Percentiles rank a stretch among this genome's conserved stretches.
Evolutionary conservation across 768 basidiomycete genomes (phyloP).

Genomic region (Ephemerocybe angulata): DNA sequence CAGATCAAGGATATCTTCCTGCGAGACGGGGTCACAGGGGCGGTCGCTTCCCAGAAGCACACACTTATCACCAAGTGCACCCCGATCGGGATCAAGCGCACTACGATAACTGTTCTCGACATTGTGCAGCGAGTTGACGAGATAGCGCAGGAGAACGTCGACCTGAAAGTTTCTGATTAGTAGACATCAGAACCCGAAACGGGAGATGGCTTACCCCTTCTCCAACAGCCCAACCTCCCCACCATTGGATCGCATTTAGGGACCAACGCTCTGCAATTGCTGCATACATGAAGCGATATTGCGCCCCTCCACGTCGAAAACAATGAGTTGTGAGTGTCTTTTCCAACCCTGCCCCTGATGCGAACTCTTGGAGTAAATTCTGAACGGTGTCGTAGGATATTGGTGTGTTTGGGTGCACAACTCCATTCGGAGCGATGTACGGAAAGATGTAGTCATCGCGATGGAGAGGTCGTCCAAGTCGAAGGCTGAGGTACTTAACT

Average conservation of each 20-base stretch:
- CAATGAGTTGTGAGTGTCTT: slow-evolving; percentile 31
- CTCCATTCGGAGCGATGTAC: slow-evolving; percentile 23
- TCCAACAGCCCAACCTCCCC: slow-evolving; percentile 39
- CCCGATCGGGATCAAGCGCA: too few species aligned
- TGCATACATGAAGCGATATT: slow-evolving; percentile 38
- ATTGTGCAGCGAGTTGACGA: too few species aligned
- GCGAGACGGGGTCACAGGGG: too few species aligned
- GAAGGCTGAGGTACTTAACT: slow-evolving; percentile 17
- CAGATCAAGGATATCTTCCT: too few species aligned
- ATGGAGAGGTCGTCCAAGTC: slow-evolving; percentile 18
- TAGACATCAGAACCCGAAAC: too few species aligned
- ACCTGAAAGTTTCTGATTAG: too few species aligned
- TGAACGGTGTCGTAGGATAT: slow-evolving; percentile 29
- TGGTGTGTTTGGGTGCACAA: slow-evolving; percentile 17
- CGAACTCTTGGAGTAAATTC: slow-evolving; percentile 25
- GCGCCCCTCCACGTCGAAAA: slow-evolving; percentile 33
- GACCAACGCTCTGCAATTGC: slow-evolving; percentile 33
- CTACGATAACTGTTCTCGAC: too few species aligned
- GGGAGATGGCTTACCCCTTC: slow-evolving; percentile 36
- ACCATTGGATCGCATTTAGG: slow-evolving; percentile 33
- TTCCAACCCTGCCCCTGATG: slow-evolving; percentile 18
- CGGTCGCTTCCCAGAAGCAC: too few species aligned
- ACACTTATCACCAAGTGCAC: too few species aligned
- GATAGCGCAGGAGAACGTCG: too few species aligned
- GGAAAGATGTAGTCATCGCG: slow-evolving; percentile 34